Base-by-base conservation (phyloP, 306 rosid species). In the Castanea mollissima region DNA sequence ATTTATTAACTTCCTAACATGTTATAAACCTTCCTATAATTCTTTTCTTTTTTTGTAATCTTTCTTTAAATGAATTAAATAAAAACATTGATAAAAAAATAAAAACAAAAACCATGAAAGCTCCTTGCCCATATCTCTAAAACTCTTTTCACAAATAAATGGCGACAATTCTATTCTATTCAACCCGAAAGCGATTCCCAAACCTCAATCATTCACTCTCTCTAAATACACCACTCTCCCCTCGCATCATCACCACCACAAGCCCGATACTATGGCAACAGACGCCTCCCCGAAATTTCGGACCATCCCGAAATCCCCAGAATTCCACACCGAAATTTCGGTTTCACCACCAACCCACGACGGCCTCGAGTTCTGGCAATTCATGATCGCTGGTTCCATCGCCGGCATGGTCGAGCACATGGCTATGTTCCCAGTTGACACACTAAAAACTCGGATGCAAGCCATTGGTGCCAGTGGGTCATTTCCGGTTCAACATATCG, bases 361-460 rank as follows among this genome's bases (percentile, higher is more conserved):
- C 56, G 98, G 97, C 55, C 93, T 93, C 63, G 92, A 85, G 72
- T 93, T 82, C 84, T 93, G 98, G 98, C 98, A 93, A 86, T 90
- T 87, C 84, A 93, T 93, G 98, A 67, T 91, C 8, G 91, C 97
- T 55, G 98, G 98, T 54, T 93, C 98, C 6, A 3, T 93, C 21
- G 98, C 98, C 0, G 98, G 98, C 12, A 84, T 82, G 44, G 71
- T 91, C 2, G 98, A 93, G 35, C 98, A 93, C 84, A 86, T 93
- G 97, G 97, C 93, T 0, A 93, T 93, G 98, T 91, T 88, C 78
- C 98, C 98, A 29, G 93, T 93, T 19, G 98, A 93, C 83, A 93
- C 98, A 74, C 92, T 93, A 15, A 93, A 93, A 83, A 93, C 98
- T 77, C 97, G 83, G 20, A 91, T 93, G 98, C 98, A 93, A 74